Evolutionary conservation across 768 basidiomycete genomes (phyloP).

Genomic region (Basidioascus undulatus): DNA sequence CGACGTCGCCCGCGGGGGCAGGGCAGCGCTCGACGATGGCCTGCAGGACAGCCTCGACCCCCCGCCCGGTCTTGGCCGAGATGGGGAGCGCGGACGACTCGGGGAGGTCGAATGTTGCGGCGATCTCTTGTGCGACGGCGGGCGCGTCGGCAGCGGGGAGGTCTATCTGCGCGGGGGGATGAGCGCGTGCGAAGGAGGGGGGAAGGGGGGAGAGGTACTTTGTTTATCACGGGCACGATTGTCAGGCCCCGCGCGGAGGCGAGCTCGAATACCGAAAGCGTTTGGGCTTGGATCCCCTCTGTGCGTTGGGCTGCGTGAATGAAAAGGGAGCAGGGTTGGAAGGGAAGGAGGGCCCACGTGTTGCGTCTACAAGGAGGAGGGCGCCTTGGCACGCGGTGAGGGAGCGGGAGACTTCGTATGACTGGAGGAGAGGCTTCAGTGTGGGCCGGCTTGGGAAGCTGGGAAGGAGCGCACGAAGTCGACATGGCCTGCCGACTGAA

Average conservation of each 20-base stretch:
- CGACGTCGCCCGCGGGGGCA: constrained; percentile 34
- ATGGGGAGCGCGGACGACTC: constrained; percentile 49
- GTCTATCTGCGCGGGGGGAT: constrained; percentile 38
- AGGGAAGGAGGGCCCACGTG: constrained; percentile 22
- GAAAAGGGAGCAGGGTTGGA: neutral
- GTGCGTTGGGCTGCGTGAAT: neutral
- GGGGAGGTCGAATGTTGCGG: constrained; percentile 56
- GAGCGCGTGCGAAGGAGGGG: neutral
- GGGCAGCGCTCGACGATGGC: constrained; percentile 70
- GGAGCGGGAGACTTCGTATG: constrained; percentile 85
- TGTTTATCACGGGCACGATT: constrained; percentile 81
- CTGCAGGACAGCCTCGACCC: constrained; percentile 48
- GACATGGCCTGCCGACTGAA: constrained; percentile 40
- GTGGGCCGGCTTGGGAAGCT: no score
- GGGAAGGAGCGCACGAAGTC: no score
- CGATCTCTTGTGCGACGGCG: constrained; percentile 53
- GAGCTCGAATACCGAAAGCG: constrained; percentile 77
- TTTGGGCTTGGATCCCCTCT: constrained; percentile 89
- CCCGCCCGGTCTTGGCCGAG: constrained; percentile 78
- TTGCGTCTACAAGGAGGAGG: constrained; percentile 65
- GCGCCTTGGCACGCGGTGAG: constrained; percentile 87
- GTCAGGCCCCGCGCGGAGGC: constrained; percentile 43
- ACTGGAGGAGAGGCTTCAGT: no score
- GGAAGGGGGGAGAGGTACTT: constrained; percentile 25
- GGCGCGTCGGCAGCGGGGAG: constrained; percentile 69